Evolutionary conservation across 164 flowering plant genomes (phyloP).

Genomic region (grape (Vitis vinifera)): DNA sequence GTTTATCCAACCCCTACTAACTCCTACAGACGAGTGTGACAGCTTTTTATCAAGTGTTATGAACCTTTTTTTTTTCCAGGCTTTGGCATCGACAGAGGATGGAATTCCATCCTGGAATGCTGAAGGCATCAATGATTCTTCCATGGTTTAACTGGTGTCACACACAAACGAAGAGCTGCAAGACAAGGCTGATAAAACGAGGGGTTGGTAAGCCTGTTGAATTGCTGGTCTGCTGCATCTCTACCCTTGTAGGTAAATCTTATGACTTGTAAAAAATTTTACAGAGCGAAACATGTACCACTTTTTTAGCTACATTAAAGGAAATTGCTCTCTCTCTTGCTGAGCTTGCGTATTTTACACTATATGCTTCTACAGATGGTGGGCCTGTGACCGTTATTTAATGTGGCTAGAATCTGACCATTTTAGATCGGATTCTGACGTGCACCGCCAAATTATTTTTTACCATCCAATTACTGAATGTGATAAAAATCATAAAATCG

Average conservation of each 20-base stretch:
- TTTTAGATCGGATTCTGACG: background rate
- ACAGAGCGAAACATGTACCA: background rate
- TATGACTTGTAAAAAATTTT: conserved; percentile 8
- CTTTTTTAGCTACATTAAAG: background rate
- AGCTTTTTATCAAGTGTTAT: background rate
- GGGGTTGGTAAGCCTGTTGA: background rate
- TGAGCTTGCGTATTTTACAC: background rate
- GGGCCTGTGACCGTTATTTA: too few relatives aligned
- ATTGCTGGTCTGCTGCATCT: background rate
- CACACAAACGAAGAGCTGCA: too few relatives aligned
- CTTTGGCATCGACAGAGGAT: background rate
- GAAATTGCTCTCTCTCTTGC: background rate
- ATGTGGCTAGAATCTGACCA: background rate
- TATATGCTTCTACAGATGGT: too few relatives aligned
- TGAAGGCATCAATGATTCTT: background rate
- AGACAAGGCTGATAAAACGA: too few relatives aligned
- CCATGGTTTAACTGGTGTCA: too few relatives aligned
- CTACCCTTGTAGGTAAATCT: background rate
- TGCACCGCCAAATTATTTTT: too few relatives aligned
- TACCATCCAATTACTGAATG: too few relatives aligned
- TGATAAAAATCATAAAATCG: too few relatives aligned
- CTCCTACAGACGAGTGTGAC: conserved; percentile 44
- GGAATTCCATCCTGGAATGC: conserved; percentile 1
- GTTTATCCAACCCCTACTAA: conserved; percentile 26
- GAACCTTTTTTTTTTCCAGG: background rate